phyloP scores from a whole-genome alignment of 257 asterid genomes.

The Echium plantagineum region DNA sequence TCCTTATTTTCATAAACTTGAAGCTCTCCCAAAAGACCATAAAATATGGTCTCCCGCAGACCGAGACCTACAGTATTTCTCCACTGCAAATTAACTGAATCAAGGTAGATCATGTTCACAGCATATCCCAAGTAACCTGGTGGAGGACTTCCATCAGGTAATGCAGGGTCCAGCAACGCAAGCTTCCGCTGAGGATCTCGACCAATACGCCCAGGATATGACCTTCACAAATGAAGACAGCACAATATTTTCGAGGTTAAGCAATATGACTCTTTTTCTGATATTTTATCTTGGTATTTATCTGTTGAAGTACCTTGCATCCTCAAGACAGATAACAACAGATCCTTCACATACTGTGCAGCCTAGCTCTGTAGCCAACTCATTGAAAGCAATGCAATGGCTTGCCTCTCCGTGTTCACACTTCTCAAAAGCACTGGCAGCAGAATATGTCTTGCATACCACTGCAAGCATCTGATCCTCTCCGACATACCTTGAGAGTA shows the following conservation, averaged over 20 bases:
- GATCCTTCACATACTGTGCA: conserved; percentile 21
- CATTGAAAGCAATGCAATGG: conserved; percentile 12
- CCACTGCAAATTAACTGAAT: conserved; percentile 13
- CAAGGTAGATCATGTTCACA: conserved; percentile 33
- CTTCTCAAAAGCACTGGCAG: conserved; percentile 26
- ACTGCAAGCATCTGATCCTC: conserved; percentile 55
- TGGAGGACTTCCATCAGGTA: conserved; percentile 31
- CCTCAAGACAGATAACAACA: conserved; percentile 38
- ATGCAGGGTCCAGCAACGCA: conserved; percentile 27
- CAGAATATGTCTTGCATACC: conserved; percentile 38
- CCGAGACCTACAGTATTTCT: conserved; percentile 33
- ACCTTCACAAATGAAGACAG: conserved; percentile 23
- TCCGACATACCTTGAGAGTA: conserved; percentile 48
- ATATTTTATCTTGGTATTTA: neutral
- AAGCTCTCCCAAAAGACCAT: conserved; percentile 47
- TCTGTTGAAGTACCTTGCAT: conserved; percentile 32
- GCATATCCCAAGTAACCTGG: conserved; percentile 52
- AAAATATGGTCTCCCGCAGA: conserved; percentile 45
- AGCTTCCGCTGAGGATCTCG: conserved; percentile 23
- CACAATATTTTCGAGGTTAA: neutral
- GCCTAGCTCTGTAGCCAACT: conserved; percentile 23
- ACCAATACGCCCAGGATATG: conserved; percentile 11
- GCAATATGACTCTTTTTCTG: neutral
- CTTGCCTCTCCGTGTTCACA: conserved; percentile 11
- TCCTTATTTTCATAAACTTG: conserved; percentile 44